These are phyloP conservation scores for Phylloboletellus chloephorus DNA, from an alignment of 1,284 basidiomycete species.

Conservation along the genomic window DNA sequence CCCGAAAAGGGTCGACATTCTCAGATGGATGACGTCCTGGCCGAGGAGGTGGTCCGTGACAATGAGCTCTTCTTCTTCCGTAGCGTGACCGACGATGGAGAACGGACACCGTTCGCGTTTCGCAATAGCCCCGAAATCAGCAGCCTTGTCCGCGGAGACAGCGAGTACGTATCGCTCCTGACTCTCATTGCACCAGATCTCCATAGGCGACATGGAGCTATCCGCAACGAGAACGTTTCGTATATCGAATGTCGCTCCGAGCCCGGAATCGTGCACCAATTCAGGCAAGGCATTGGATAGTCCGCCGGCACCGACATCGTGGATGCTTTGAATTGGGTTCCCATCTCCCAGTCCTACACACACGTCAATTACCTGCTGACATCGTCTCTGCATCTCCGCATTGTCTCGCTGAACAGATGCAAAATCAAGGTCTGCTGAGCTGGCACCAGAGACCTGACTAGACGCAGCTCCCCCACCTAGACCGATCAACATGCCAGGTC, in stretches of 20 bases:
- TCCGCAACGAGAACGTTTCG: slow-evolving; percentile 91
- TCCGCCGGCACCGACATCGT: slow-evolving; percentile 97
- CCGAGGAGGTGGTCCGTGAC: slow-evolving; percentile 86
- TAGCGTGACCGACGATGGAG: slow-evolving; percentile 87
- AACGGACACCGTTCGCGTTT: slow-evolving; percentile 90
- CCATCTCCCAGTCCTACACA: slow-evolving; percentile 64
- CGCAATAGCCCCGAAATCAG: slow-evolving; percentile 73
- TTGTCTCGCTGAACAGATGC: slow-evolving; percentile 97
- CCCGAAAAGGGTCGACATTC: slow-evolving; percentile 95
- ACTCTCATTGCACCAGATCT: slow-evolving; percentile 99
- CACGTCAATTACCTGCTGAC: slow-evolving; percentile 95
- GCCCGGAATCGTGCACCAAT: slow-evolving; percentile 88
- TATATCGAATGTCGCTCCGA: slow-evolving; percentile 94
- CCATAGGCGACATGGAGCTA: slow-evolving; percentile 95
- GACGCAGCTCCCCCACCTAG: slow-evolving; percentile 95
- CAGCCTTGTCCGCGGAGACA: slow-evolving; percentile 55
- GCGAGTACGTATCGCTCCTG: slow-evolving; percentile 98
- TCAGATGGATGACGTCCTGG: slow-evolving; percentile 80
- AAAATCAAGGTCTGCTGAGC: slow-evolving; percentile 92
- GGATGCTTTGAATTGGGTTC: slow-evolving; percentile 93
- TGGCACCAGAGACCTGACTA: slow-evolving; percentile 84
- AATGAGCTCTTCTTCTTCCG: slow-evolving; percentile 74
- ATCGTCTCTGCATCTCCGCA: slow-evolving; percentile 95
- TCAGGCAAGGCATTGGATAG: slow-evolving; percentile 96
- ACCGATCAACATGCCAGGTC: slow-evolving; percentile 95